Percentiles rank a stretch among this genome's conserved stretches.
Conservation (phyloP, 192 early-diverging fungal species). For the Coemansia sp. region DNA sequence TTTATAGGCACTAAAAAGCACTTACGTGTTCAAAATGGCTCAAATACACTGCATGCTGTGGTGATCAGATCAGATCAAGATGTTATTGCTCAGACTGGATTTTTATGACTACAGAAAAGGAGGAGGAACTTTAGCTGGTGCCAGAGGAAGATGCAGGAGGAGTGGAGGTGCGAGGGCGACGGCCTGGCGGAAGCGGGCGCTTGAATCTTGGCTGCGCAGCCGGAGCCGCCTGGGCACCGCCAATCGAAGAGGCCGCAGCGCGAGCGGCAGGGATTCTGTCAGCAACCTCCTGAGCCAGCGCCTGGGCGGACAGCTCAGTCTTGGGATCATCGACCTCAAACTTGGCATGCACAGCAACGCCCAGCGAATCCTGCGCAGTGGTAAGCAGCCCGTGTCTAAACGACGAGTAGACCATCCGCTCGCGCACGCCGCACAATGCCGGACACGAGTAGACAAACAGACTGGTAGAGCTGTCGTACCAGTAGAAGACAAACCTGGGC, state of each 20-base stretch:
- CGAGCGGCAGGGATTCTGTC: background rate
- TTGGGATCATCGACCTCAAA: slow-evolving; percentile 64
- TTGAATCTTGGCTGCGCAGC: slow-evolving; percentile 35
- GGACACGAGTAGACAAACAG: slow-evolving; percentile 91
- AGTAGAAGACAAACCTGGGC: slow-evolving; percentile 66
- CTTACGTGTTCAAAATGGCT: too few species aligned
- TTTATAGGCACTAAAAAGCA: too few species aligned
- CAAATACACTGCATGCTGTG: too few species aligned
- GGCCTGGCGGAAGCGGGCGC: slow-evolving; percentile 45
- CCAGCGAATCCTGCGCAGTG: slow-evolving; percentile 55
- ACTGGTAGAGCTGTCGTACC: slow-evolving; percentile 33
- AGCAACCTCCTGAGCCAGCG: slow-evolving; percentile 58
- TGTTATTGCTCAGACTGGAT: too few species aligned
- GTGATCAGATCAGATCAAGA: too few species aligned
- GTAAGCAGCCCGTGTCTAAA: slow-evolving; percentile 64
- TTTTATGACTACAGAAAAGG: background rate
- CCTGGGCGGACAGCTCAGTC: slow-evolving; percentile 58
- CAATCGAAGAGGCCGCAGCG: background rate
- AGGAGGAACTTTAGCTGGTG: background rate
- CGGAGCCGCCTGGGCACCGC: slow-evolving; percentile 9
- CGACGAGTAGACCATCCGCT: slow-evolving; percentile 90
- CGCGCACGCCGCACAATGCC: slow-evolving; percentile 73
- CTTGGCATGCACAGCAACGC: slow-evolving; percentile 64
- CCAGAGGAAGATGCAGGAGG: background rate
- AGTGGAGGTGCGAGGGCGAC: slow-evolving; percentile 34